Evolutionary conservation across 176 grass and related monocot genomes (phyloP).

Genomic region (Olyra latifolia): DNA sequence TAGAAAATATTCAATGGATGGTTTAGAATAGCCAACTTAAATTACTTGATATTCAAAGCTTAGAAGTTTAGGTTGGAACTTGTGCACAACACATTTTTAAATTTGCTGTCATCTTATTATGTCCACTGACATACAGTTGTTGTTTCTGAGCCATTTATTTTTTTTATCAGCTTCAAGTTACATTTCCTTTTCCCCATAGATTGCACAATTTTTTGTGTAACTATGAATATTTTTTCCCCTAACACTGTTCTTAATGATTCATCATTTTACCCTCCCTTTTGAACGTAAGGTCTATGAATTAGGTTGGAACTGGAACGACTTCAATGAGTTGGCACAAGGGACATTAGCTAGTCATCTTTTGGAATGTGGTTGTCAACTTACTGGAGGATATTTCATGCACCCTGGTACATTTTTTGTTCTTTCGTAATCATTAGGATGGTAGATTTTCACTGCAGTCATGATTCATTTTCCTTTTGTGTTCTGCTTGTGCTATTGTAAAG

Average conservation of each 20-base stretch:
- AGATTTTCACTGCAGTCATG: constrained; percentile 3
- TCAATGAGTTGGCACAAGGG: constrained; percentile 69
- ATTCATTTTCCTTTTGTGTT: constrained; percentile 27
- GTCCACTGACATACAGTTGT: neutral
- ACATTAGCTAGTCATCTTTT: constrained; percentile 88
- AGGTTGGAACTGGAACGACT: constrained; percentile 87
- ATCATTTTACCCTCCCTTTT: constrained; percentile 33
- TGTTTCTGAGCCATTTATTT: neutral
- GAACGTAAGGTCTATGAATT: constrained; percentile 82
- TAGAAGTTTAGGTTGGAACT: neutral
- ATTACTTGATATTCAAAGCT: neutral
- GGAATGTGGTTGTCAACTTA: constrained; percentile 98
- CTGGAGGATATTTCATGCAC: constrained; percentile 98
- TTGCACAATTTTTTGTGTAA: neutral
- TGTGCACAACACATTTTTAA: neutral
- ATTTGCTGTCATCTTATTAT: neutral
- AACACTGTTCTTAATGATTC: constrained; percentile 15
- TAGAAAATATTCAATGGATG: neutral
- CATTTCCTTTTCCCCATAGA: constrained; percentile 5
- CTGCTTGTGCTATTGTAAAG: constrained; percentile 36
- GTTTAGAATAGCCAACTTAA: neutral
- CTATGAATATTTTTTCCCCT: neutral
- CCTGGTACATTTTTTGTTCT: constrained; percentile 60
- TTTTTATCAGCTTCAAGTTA: neutral
- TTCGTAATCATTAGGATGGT: constrained; percentile 27